Evolutionary conservation across 805 yeast genomes (phyloP).

Genomic region (Ogataea salicorniae): DNA sequence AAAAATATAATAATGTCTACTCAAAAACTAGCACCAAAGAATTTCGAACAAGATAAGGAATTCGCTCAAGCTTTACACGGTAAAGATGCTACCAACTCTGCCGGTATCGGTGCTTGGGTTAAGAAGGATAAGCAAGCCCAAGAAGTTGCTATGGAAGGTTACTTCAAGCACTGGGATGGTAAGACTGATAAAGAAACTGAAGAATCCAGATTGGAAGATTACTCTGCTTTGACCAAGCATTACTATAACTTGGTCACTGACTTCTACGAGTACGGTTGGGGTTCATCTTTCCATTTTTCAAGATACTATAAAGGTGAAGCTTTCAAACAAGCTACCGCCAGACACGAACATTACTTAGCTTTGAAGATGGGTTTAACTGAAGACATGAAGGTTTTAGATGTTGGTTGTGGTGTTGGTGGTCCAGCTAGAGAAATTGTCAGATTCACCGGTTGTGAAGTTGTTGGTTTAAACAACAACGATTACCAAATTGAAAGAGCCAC

Average conservation of each 20-base stretch:
- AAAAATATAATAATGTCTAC: not conserved
- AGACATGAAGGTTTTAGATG: slow-evolving; percentile 87
- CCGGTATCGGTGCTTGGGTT: slow-evolving; percentile 74
- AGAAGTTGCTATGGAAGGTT: slow-evolving; percentile 78
- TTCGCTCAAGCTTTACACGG: slow-evolving; percentile 90
- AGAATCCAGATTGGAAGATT: slow-evolving; percentile 69
- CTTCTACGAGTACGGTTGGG: slow-evolving; percentile 99
- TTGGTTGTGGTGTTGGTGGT: slow-evolving; percentile 99
- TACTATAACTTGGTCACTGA: slow-evolving; percentile 96
- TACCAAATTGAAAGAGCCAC: slow-evolving; percentile 92
- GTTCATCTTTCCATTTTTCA: slow-evolving; percentile 95
- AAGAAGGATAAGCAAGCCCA: slow-evolving; percentile 76
- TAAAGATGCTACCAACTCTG: slow-evolving; percentile 51
- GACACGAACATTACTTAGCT: slow-evolving; percentile 96
- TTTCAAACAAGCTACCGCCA: slow-evolving; percentile 89
- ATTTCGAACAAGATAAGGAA: slow-evolving; percentile 54
- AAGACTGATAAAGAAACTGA: slow-evolving; percentile 71
- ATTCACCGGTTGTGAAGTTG: slow-evolving; percentile 80
- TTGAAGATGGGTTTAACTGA: slow-evolving; percentile 73
- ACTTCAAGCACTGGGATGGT: slow-evolving; percentile 97
- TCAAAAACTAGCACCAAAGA: slow-evolving; percentile 44
- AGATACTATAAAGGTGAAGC: slow-evolving; percentile 92
- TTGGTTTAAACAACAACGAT: slow-evolving; percentile 94
- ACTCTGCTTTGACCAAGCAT: slow-evolving; percentile 87
- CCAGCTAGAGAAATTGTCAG: slow-evolving; percentile 96